Base-by-base conservation (phyloP, 371 early-diverging fungal species). In the Rhizopus sp. region DNA sequence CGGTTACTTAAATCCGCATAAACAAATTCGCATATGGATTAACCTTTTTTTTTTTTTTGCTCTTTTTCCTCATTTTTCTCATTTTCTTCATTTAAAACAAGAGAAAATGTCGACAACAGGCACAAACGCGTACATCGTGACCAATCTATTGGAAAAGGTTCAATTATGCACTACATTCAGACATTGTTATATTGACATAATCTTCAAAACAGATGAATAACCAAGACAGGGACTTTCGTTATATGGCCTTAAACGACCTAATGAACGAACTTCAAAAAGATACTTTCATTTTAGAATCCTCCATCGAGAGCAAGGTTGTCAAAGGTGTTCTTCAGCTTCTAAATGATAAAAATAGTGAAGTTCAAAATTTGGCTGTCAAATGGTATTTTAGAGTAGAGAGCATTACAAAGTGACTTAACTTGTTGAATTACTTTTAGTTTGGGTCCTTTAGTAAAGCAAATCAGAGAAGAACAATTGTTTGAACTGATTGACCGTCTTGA, bases 181-280 rank as follows among this genome's bases (percentile, higher is more conserved):
- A 39, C 17, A 42, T 5, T 40, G 46, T 16, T 13, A 32, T 47
- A n/a, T 7, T 34, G 42, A 29, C 7, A 13, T 13, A 5, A 13
- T 40, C 12, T 30, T 16, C 39, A 6, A 33, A 10, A 50, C 77
- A 92, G 93, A 85, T 90, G 82, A 69, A 70, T 40, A 82, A 85
- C 60, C 75, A 80, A 42, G 98, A 97, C 78, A 81, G 89, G 49
- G 98, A 97, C 76, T 88, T 93, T 68, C 93, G 98, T 57, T 93
- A 88, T 73, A 96, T 97, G 96, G 96, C 95, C 15, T 63, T 89
- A 45, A 89, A 89, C 59, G 96, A 96, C 75, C 71, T 97, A 57
- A 87, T 86, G 61, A 85, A 84, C 30, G 88, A 87, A 52, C 83
- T 95, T 13, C 84, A 84, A 62, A 80, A 82, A 53, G 68, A 80